Conservation (phyloP, 768 basidiomycete genomes). For the Russula olivacea region DNA sequence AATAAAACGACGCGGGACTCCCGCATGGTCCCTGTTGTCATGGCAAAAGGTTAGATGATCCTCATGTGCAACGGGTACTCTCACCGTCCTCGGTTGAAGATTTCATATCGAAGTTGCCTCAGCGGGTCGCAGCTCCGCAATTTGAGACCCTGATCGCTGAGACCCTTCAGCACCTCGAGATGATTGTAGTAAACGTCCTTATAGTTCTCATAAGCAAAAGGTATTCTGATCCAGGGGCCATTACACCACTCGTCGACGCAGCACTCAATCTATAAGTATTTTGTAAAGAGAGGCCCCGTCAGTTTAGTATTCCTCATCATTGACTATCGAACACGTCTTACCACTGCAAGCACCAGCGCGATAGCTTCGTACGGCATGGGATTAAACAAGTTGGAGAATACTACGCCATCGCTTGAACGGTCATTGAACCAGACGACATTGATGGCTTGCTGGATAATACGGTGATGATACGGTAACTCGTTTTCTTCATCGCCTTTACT, state of each 20-base stretch:
- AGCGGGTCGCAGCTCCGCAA: constrained; percentile 14
- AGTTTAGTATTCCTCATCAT: too few relatives aligned
- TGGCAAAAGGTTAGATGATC: background rate
- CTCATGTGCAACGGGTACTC: background rate
- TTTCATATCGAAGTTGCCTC: background rate
- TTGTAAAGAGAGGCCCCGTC: background rate
- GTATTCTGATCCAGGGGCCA: constrained; percentile 9
- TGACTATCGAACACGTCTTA: background rate
- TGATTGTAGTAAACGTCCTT: constrained; percentile 9
- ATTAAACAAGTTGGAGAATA: constrained; percentile 10
- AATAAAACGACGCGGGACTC: background rate
- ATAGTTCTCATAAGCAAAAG: constrained; percentile 17
- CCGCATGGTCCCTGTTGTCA: constrained; percentile 13
- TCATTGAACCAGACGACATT: constrained; percentile 19
- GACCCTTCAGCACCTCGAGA: constrained; percentile 2
- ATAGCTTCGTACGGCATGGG: constrained; percentile 21
- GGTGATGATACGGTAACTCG: constrained; percentile 13
- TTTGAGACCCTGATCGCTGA: constrained; percentile 8
- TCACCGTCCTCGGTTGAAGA: constrained; percentile 14
- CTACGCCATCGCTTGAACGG: constrained; percentile 14
- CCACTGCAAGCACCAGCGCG: constrained; percentile 15
- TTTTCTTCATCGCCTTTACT: background rate
- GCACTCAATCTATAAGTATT: constrained; percentile 11
- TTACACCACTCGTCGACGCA: constrained; percentile 17
- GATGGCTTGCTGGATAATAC: constrained; percentile 15